These are phyloP conservation scores for Bothriochloa decipiens DNA, from an alignment of 176 grass and related monocot genomes.

Conservation along the genomic window DNA sequence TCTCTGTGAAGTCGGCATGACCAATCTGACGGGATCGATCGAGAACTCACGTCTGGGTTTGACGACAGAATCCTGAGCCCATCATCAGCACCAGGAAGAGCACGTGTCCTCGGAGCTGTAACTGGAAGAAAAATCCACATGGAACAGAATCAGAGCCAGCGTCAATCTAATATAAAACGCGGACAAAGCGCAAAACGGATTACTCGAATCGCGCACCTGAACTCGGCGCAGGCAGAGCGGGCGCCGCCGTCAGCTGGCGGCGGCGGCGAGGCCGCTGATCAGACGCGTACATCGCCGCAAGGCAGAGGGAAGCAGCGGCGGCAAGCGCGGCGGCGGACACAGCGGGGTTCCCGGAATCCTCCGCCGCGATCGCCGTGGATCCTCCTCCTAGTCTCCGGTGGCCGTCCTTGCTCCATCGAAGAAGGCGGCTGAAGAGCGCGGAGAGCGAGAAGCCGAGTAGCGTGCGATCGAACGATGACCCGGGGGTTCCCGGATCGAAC, in stretches of 20 bases:
- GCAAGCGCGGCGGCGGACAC: constrained; percentile 1
- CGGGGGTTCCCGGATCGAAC: constrained; percentile 28
- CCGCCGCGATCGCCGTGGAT: background rate
- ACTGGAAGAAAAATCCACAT: background rate
- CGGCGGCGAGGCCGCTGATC: constrained; percentile 14
- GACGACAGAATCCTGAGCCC: constrained; percentile 50
- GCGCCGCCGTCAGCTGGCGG: background rate
- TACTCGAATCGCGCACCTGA: constrained; percentile 26
- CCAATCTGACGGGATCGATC: background rate
- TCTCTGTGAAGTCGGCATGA: background rate
- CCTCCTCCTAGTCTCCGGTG: background rate
- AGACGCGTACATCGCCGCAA: background rate
- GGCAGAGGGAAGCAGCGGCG: constrained; percentile 15
- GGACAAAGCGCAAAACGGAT: background rate
- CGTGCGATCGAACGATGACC: background rate
- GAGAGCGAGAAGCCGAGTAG: constrained; percentile 41
- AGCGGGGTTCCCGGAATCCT: background rate
- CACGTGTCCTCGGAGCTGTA: constrained; percentile 15
- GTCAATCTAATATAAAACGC: background rate
- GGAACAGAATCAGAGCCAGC: constrained; percentile 12
- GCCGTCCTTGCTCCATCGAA: constrained; percentile 23
- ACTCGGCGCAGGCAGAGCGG: background rate
- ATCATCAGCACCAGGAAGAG: constrained; percentile 5
- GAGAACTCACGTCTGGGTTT: constrained; percentile 30
- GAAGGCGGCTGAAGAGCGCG: constrained; percentile 37